Conservation (phyloP, 2,329 filamentous ascomycete species). For the Fusarium pseudocircinatum region DNA sequence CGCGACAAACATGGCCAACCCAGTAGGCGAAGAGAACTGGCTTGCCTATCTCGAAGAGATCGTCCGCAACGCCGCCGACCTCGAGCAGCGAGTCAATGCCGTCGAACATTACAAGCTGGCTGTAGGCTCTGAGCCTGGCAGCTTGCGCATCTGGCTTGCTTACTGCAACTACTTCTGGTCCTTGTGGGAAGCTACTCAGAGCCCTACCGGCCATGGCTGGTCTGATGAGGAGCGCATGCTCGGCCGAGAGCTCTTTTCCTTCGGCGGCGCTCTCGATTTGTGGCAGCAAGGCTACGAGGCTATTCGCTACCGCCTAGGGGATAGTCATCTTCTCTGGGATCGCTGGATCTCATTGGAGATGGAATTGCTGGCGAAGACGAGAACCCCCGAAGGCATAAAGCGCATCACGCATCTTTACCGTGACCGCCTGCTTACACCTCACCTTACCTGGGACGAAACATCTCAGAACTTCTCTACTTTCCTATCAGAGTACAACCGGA, state of each 20-base stretch:
- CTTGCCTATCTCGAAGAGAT: constrained; percentile 80
- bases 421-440: constrained; percentile 76
- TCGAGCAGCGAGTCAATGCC: constrained; percentile 74
- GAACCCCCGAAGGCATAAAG: constrained; percentile 66
- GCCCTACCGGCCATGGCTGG: constrained; percentile 61
- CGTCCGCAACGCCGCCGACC: constrained; percentile 65
- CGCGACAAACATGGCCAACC: constrained; percentile 57
- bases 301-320: constrained; percentile 77
- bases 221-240: constrained; percentile 74
- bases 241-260: constrained; percentile 76
- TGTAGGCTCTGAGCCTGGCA: constrained; percentile 75
- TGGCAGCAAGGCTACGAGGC: constrained; percentile 78
- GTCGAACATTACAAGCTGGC: constrained; percentile 79
- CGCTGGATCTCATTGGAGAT: constrained; percentile 78
- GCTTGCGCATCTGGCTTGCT: constrained; percentile 77
- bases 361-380: constrained; percentile 69
- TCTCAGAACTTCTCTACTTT: constrained; percentile 80
- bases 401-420: constrained; percentile 76
- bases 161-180: constrained; percentile 83
- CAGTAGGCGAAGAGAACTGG: constrained; percentile 81
- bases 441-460: constrained; percentile 78
- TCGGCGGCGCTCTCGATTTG: constrained; percentile 71
- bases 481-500: constrained; percentile 74
- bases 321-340: constrained; percentile 83
- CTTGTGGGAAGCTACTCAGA: constrained; percentile 72